Percentiles rank a stretch among this genome's conserved stretches.
Evolutionary conservation across 805 yeast genomes (phyloP).

Genomic region (Yarrowia divulgata): DNA sequence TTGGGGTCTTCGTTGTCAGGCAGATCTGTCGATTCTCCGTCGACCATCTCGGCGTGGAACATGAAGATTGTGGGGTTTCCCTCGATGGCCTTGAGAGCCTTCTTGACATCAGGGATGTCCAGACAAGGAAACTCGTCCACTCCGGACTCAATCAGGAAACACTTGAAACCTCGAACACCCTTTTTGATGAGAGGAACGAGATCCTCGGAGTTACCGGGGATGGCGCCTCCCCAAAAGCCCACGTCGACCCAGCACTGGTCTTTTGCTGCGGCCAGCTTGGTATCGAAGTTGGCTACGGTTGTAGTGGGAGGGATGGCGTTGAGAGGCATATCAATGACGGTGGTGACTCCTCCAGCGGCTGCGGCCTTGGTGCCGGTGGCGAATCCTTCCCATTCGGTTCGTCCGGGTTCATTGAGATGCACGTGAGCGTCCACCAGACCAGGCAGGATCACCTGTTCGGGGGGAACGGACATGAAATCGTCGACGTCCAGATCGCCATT

Average conservation of each 20-base stretch:
- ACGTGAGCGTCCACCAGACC: constrained; percentile 95
- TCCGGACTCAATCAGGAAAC: constrained; percentile 92
- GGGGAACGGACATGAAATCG: constrained; percentile 10
- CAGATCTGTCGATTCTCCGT: constrained; percentile 41
- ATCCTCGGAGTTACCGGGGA: constrained; percentile 76
- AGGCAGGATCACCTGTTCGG: constrained; percentile 65
- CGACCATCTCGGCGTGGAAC: constrained; percentile 91
- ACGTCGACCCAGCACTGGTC: constrained; percentile 91
- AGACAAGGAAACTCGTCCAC: constrained; percentile 95
- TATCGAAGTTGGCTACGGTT: constrained; percentile 73
- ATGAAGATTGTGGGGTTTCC: constrained; percentile 73
- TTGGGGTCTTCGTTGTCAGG: constrained; percentile 57
- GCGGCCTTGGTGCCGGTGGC: constrained; percentile 96
- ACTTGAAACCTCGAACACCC: constrained; percentile 95
- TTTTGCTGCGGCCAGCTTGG: constrained; percentile 78
- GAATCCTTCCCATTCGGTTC: constrained; percentile 98
- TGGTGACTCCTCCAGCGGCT: constrained; percentile 95
- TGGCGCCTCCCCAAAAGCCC: constrained; percentile 95
- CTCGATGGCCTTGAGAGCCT: constrained; percentile 70
- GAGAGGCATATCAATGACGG: constrained; percentile 94
- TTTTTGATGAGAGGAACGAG: constrained; percentile 76
- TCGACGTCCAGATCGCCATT: constrained; percentile 25
- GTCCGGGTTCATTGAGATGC: constrained; percentile 95
- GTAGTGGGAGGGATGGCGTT: constrained; percentile 97
- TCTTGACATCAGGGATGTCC: constrained; percentile 64